Evolutionary conservation across 2,329 filamentous ascomycete genomes (phyloP).

Genomic region (Colletotrichum chrysophilum): DNA sequence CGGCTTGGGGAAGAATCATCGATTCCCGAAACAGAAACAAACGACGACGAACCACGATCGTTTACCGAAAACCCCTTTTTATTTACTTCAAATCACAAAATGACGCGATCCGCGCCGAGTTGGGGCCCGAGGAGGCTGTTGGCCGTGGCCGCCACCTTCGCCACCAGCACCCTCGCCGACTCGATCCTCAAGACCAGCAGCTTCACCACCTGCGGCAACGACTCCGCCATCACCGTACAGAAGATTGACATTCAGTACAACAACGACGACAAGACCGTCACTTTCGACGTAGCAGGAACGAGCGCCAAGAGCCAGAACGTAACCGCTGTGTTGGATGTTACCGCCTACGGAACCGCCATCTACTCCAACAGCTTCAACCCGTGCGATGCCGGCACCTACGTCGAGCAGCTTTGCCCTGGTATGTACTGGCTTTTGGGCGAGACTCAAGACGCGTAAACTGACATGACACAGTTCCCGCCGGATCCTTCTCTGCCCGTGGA

Average conservation of each 20-base stretch:
- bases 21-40: slow-evolving; percentile 6
- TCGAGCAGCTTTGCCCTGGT: slow-evolving; percentile 83
- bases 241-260: slow-evolving; percentile 81
- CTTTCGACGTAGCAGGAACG: slow-evolving; percentile 82
- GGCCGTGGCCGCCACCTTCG: slow-evolving; percentile 40
- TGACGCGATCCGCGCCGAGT: slow-evolving; percentile 34
- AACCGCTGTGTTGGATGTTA: slow-evolving; percentile 75
- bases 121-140: slow-evolving; percentile 35
- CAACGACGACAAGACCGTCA: slow-evolving; percentile 72
- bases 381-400: slow-evolving; percentile 70
- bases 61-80: background rate
- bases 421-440: slow-evolving; percentile 33
- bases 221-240: slow-evolving; percentile 67
- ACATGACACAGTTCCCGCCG: slow-evolving; percentile 66
- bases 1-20: background rate
- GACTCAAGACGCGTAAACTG: slow-evolving; percentile 9
- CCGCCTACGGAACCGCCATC: slow-evolving; percentile 82
- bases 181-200: slow-evolving; percentile 82
- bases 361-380: slow-evolving; percentile 86
- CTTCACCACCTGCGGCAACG: slow-evolving; percentile 72
- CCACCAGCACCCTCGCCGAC: slow-evolving; percentile 60
- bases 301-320: slow-evolving; percentile 81
- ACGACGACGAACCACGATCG: slow-evolving; percentile 3
- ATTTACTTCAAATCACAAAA: slow-evolving; percentile 18
- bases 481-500: slow-evolving; percentile 76